phyloP scores from a whole-genome alignment of 2,329 filamentous ascomycete genomes.

The Fusarium musae region DNA sequence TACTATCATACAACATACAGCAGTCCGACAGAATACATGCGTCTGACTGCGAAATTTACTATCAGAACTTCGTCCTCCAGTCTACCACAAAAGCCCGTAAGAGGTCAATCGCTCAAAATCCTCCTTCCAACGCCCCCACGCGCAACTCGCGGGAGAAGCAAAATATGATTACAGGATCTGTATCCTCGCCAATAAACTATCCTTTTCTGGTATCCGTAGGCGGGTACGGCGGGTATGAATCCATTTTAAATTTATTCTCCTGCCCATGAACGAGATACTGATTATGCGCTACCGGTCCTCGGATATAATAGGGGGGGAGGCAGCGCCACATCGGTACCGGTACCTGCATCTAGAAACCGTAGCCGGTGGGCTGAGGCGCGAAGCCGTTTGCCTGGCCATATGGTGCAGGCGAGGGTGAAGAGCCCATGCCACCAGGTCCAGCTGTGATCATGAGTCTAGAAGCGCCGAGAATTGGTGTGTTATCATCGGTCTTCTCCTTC shows the following conservation, averaged over 20 bases:
- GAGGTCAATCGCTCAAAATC: constrained; percentile 39
- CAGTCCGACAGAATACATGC: constrained; percentile 15
- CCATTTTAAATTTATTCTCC: constrained; percentile 12
- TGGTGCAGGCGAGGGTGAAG: constrained; percentile 68
- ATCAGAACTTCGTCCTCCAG: constrained; percentile 43
- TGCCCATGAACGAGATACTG: constrained; percentile 6
- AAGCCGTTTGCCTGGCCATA: constrained; percentile 87
- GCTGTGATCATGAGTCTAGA: constrained; percentile 95
- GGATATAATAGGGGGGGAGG: constrained; percentile 26
- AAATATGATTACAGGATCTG: constrained; percentile 47
- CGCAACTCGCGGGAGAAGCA: constrained; percentile 35
- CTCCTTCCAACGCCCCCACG: constrained; percentile 29
- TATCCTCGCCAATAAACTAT: constrained; percentile 41
- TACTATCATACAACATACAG: constrained; percentile 50
- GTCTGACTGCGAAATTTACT: constrained; percentile 37
- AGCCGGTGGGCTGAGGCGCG: constrained; percentile 87
- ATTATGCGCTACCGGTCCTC: constrained; percentile 12
- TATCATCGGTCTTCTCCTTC: constrained; percentile 87
- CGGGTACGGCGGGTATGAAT: not conserved
- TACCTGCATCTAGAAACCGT: constrained; percentile 64
- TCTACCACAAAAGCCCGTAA: constrained; percentile 38
- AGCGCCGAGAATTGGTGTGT: constrained; percentile 90
- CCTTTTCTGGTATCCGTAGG: constrained; percentile 19
- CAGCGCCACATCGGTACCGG: constrained; percentile 46
- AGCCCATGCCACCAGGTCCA: constrained; percentile 69